Base-by-base conservation (phyloP, 163 green algal species). In the Chloromonas sp. region DNA sequence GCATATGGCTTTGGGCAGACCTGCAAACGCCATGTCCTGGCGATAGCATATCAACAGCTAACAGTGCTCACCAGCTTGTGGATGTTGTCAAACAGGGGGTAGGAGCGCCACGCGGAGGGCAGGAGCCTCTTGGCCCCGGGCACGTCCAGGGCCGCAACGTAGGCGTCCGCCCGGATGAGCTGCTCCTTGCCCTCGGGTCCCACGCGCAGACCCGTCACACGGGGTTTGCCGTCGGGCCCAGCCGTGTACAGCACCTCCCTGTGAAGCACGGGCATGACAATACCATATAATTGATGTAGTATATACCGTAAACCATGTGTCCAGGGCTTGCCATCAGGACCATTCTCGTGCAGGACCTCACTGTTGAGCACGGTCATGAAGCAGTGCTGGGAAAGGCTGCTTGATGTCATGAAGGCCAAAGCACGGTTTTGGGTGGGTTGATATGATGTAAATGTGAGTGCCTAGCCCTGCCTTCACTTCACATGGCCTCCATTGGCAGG, bases 121-220 rank as follows among this genome's bases (percentile, higher is more conserved):
- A 99, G 89, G n/a, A 99, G 87, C 83, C 89, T 88, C 91, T 99
- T 97, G 60, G 94, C 96, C 62, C 96, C 96, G 0, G 97, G 96
- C 59, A 99, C 95, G 85, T 99, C 96, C 80, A 98, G 91, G 0
- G 96, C 96, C 13, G 95, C 96, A 2, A 99, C 95, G 86, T 98
- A 99, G 0, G 88, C 95, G 85, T 99, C 96, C 8, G 96, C 96
- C 8, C 85, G 95, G 0, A 98, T 86, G 3, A 95, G 77, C 84
- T 92, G 66, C 84, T 94, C 88, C 61, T 91, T 58, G 60, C 88
- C 88, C 1, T 82, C 88, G 61, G 87, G 85, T 59, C 84, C 93
- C 3, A 98, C 74, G 2, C 88, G 85, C 62, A 98, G 89, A 0
- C 96, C 96, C 0, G 92, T 98, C n/a, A 98, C 95, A 5, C 84